phyloP scores from a whole-genome alignment of 495 filamentous ascomycete species.

The Hypoxylon lenormandii region DNA sequence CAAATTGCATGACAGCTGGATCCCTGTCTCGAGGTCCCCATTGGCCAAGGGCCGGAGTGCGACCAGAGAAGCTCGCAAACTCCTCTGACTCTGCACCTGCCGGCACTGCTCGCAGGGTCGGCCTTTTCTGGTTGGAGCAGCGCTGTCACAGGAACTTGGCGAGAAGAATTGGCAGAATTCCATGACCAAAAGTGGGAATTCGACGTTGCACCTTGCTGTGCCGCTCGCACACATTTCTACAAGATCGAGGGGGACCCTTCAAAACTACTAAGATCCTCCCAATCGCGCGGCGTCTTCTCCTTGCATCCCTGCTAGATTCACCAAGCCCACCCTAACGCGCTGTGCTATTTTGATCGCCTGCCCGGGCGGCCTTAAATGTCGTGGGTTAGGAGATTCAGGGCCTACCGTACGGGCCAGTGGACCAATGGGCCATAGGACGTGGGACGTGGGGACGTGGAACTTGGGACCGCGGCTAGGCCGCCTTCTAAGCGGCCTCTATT shows the following conservation, averaged over 20 bases:
- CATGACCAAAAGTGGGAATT: conserved; percentile 38
- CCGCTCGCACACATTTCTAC: conserved; percentile 44
- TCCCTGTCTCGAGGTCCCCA: conserved; percentile 53
- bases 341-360: conserved; percentile 44
- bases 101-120: conserved; percentile 52
- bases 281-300: conserved; percentile 38
- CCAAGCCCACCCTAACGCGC: conserved; percentile 32
- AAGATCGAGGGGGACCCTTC: conserved; percentile 44
- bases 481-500: conserved; percentile 39
- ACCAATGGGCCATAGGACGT: conserved; percentile 4
- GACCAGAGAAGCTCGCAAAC: conserved; percentile 49
- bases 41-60: conserved; percentile 49
- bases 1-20: conserved; percentile 58
- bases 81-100: conserved; percentile 52
- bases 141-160: conserved; percentile 38
- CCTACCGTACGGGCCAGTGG: neutral
- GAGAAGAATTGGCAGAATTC: conserved; percentile 47
- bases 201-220: conserved; percentile 45
- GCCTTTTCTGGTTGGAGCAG: conserved; percentile 46
- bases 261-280: conserved; percentile 44
- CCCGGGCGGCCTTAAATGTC: conserved; percentile 15
- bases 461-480: conserved; percentile 31
- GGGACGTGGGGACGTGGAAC: no score
- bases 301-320: conserved; percentile 37
- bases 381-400: conserved; percentile 40